Base-by-base conservation (phyloP, 805 yeast species). In the Millerozyma acaciae region DNA sequence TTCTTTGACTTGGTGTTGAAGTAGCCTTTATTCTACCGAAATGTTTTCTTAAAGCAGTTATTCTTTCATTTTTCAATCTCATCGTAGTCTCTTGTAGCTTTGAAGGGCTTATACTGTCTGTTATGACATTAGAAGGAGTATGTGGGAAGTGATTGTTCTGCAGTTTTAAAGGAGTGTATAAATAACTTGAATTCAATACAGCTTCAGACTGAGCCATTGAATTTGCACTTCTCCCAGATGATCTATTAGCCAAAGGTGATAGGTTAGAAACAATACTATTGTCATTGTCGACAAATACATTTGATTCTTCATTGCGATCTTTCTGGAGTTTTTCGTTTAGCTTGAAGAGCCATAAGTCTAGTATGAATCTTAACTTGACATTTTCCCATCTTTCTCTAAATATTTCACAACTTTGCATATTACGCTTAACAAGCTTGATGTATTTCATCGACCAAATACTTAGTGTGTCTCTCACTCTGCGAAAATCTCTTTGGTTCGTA, bases 61-160 rank as follows among this genome's bases (percentile, higher is more conserved):
- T 50, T 23, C 53, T 50, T 35, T 61, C 62, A 22, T 44, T 50
- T 27, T 53, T 54, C 40, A 65, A 40, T 28, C 65, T 41, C 29
- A 58, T 53, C 19, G 65, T 61, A 1, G 73, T 64, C 37, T 63
- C 67, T 38, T 60, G 68, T 12, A 65, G 45, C 23, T 58, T 55
- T 4, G 61, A 48, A 2, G 69, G 68, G 31, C 68, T 61, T 8
- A 50, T 44, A 20, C 62, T 44, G 9, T 48, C 35, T 2, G 40
- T 34, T 7, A 37, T 31, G 13, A 4, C 15, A 12, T 18, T n/a
- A 28, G 16, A 17, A 3, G 65, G 61, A 2, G 66, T 60, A 4
- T 36, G 21, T 26, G 23, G 40, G 38, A 42, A 12, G 16, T 22
- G 18, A 19, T 26, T 24, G 34, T 35, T 44, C 23, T 51, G 54